Evolutionary conservation across 2,329 filamentous ascomycete genomes (phyloP).

Genomic region (Exophiala xenobiotica): DNA sequence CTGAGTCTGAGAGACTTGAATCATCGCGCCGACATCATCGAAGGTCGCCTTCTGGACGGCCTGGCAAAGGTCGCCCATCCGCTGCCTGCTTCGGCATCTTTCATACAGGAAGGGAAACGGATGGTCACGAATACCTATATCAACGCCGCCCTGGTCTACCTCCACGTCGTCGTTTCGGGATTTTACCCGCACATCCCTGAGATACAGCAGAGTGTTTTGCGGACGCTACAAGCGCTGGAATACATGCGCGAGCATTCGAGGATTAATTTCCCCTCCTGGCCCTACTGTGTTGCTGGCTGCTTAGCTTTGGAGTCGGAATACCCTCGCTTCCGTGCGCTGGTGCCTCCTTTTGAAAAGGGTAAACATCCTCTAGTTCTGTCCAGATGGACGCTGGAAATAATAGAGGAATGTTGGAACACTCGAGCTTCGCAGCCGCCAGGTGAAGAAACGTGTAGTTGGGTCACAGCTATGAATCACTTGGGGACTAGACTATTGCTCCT

Average conservation of each 20-base stretch:
- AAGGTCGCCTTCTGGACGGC: neutral
- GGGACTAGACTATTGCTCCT: slow-evolving; percentile 2
- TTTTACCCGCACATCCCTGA: slow-evolving; percentile 9
- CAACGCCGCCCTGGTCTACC: slow-evolving; percentile 8
- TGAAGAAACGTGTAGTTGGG: neutral
- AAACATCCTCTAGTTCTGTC: slow-evolving; percentile 6
- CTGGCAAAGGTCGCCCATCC: neutral
- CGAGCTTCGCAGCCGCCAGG: slow-evolving; percentile 5
- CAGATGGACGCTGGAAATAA: slow-evolving; percentile 7
- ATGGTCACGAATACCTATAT: slow-evolving; percentile 14
- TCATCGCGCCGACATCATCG: neutral
- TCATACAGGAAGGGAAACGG: neutral
- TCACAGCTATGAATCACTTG: slow-evolving; percentile 3
- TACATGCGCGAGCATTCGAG: slow-evolving; percentile 12
- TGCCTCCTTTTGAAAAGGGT: neutral
- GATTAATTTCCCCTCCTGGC: slow-evolving; percentile 16
- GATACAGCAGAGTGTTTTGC: slow-evolving; percentile 8
- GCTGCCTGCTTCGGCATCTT: neutral
- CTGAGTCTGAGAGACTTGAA: slow-evolving; percentile 4
- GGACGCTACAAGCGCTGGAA: slow-evolving; percentile 5
- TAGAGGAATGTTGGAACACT: slow-evolving; percentile 9
- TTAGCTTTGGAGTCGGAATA: slow-evolving; percentile 9
- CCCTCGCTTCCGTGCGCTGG: slow-evolving; percentile 1
- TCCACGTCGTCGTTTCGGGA: slow-evolving; percentile 17
- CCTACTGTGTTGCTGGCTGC: slow-evolving; percentile 21